Base-by-base conservation (phyloP, 192 early-diverging fungal species). In the Obelidium mucronatum region DNA sequence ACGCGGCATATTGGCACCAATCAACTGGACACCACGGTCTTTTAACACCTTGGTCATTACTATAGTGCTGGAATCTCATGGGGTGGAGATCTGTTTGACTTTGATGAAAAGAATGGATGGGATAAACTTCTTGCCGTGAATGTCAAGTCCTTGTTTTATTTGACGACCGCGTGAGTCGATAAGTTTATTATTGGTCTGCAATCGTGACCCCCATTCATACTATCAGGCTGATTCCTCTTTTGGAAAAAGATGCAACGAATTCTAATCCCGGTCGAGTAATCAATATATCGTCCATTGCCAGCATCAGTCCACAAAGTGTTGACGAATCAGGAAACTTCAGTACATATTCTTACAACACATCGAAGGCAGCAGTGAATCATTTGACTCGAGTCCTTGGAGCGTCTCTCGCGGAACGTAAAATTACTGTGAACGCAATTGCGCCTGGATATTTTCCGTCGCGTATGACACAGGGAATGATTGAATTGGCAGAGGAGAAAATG, bases 111-210 rank as follows among this genome's bases (percentile, higher is more conserved):
- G 78, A 81, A 88, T 48, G 85, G 85, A 2, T 89, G 85, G 85
- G 87, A 89, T 53, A 40, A 76, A 8, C 60, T 98, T 40, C 84
- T 98, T 82, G 95, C 91, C 37, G 81, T 98, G 63, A 98, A 96
- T 77, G 86, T 94, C 34, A 93, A 93, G 83, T 83, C 90, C 34
- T 82, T 93, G 64, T 97, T 95, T 75, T 91, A 90, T 0, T 83
- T 96, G 60, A 93, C 92, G 2, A 89, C 91, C 79, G 89, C 88
- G 81, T 91, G 53, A 62, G 77, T 71, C 19, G 30, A 36, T 36
- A 31, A 33, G 35, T 67, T 15, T 70, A 70, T 75, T 26, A 22
- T 37, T 1, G 8, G 0, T 42, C 74, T 34, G 1, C 73, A n/a
- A 0, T 13, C 11, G 0, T 19, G 33, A 1, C 11, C 34, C 19